Base-by-base conservation (phyloP, 805 yeast genomes). In the Teunomyces funiuensis region DNA sequence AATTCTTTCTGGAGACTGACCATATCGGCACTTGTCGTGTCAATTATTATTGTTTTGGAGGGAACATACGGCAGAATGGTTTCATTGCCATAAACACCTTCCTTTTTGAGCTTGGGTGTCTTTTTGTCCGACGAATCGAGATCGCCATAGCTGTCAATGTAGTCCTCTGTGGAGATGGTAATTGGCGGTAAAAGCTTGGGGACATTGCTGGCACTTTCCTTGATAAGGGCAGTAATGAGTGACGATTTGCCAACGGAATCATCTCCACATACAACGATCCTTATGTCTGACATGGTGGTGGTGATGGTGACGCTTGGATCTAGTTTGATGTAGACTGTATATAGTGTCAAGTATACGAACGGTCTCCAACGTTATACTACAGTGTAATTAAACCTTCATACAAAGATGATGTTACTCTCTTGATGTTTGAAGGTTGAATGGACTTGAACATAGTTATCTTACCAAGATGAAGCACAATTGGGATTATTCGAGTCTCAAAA, bases 191-290 rank as follows among this genome's bases (percentile, higher is more conserved):
- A 62, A 1, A 86, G 83, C 41, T 82, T 80, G 1, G 91, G 82
- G 0, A 86, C 83, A 2, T 34, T 36, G 14, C 39, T 42, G 3
- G 30, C 14, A 18, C 80, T 76, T 52, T 87, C 96, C 60, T 89
- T 91, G 23, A 88, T 83, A 17, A 93, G 70, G 0, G 95, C 74
- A 0, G 93, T 82, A 16, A 91, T 80, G 37, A 93, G 66, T 20
- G 88, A 80, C 4, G 90, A 82, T 55, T 88, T 88, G 1, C 95
- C 96, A 3, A 88, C 95, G 17, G 88, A 85, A 46, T 87, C 95
- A 64, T 93, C 99, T 8, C 99, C 99, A 61, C 97, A 89, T 0
- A 93, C 83, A 0, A 88, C 96, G 1, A 93, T 83, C 43, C 96
- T 66, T 22, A 91, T 80, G 27, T 37, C 31, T 13, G 29, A 27